A percentile compares a stretch with the other conserved stretches of the same genome.
These are phyloP conservation scores for Hymenoscyphus infarciens DNA, from an alignment of 2,329 filamentous ascomycete species.

Conservation along the genomic window DNA sequence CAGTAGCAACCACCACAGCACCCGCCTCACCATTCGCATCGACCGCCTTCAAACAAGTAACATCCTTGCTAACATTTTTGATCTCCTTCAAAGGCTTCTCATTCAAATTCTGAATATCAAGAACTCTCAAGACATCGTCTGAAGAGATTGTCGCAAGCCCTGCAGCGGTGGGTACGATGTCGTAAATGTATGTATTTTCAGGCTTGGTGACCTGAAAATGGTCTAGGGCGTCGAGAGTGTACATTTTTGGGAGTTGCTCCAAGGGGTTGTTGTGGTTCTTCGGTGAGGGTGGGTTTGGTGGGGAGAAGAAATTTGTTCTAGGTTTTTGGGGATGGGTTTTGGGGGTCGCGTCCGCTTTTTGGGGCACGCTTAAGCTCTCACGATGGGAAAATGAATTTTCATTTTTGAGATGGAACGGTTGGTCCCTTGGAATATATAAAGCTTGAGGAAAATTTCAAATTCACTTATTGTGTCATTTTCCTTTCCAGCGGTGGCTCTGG, in stretches of 20 bases:
- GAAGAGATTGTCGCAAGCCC: slow-evolving; percentile 54
- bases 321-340: neutral
- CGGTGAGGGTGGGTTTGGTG: neutral
- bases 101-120: slow-evolving; percentile 57
- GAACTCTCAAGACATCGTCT: slow-evolving; percentile 64
- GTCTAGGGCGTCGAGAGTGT: slow-evolving; percentile 26
- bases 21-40: slow-evolving; percentile 42
- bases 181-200: slow-evolving; percentile 42
- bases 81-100: slow-evolving; percentile 47
- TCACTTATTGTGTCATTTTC: too few relatives aligned
- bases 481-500: too few relatives aligned
- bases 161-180: slow-evolving; percentile 35
- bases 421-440: neutral
- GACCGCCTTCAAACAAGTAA: slow-evolving; percentile 59
- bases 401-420: neutral
- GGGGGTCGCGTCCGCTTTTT: neutral
- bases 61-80: slow-evolving; percentile 54
- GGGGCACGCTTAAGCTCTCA: neutral
- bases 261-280: slow-evolving; percentile 6
- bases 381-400: neutral
- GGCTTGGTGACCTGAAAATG: slow-evolving; percentile 30
- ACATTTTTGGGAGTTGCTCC: slow-evolving; percentile 29
- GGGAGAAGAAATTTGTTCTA: neutral
- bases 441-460: neutral
- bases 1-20: slow-evolving; percentile 54